Percentiles rank a stretch among this genome's conserved stretches.
Evolutionary conservation across 768 basidiomycete genomes (phyloP).

Genomic region (Pisolithus tinctorius): DNA sequence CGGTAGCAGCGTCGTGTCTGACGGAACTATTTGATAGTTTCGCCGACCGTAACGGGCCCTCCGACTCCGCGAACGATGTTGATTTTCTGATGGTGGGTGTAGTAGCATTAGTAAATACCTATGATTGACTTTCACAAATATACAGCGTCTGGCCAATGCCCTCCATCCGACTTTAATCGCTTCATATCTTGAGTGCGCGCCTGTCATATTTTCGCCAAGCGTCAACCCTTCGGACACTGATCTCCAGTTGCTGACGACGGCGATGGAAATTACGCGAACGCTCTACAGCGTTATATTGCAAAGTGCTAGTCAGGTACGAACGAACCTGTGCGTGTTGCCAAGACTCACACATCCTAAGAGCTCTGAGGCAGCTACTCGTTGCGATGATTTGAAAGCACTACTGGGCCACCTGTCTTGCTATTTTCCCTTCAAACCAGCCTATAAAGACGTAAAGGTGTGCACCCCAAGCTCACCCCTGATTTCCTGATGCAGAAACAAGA

Average conservation of each 20-base stretch:
- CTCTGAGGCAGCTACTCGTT: constrained; percentile 17
- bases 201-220: constrained; percentile 70
- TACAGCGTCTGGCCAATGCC: constrained; percentile 60
- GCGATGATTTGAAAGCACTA: constrained; percentile 49
- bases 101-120: constrained; percentile 11
- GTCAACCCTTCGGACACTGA: constrained; percentile 53
- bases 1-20: constrained; percentile 26
- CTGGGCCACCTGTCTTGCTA: constrained; percentile 73
- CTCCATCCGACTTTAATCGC: constrained; percentile 77
- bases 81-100: constrained; percentile 21
- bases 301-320: constrained; percentile 30
- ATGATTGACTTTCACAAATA: constrained; percentile 7
- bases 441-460: constrained; percentile 51
- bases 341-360: constrained; percentile 14
- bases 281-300: constrained; percentile 56
- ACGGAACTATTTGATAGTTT: constrained; percentile 25
- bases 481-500: constrained; percentile 4
- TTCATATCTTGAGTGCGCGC: constrained; percentile 83
- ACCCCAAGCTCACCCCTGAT: neutral
- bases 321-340: neutral
- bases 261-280: constrained; percentile 49
- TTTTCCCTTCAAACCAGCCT: constrained; percentile 67
- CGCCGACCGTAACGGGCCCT: constrained; percentile 11
- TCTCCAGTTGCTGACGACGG: constrained; percentile 49
- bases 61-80: constrained; percentile 11